Percentiles rank a stretch among this genome's conserved stretches.
Conservation (phyloP, 176 grass and related monocot genomes). For the Hsuehochloa calcarea region DNA sequence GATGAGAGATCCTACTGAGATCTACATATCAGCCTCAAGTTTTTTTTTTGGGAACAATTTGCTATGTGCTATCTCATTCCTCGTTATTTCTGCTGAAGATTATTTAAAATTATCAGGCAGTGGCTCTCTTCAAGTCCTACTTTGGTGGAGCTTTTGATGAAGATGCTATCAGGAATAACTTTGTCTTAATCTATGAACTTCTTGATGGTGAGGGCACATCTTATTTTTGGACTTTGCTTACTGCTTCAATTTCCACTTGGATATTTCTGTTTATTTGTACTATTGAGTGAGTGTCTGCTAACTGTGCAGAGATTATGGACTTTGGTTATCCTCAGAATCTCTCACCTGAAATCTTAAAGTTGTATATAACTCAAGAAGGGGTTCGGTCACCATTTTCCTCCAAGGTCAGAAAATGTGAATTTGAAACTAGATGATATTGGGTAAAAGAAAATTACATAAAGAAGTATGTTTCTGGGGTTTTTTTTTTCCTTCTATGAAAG, state of each 20-base stretch:
- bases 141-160: conserved; percentile 96
- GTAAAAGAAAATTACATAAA: background rate
- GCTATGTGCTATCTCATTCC: conserved; percentile 3
- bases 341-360: conserved; percentile 96
- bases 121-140: conserved; percentile 95
- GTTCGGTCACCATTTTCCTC: conserved; percentile 96
- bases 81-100: background rate
- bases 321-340: conserved; percentile 99
- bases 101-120: conserved; percentile 69
- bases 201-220: conserved; percentile 81
- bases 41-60: background rate
- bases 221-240: conserved; percentile 13
- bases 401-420: conserved; percentile 60
- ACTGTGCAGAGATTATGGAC: conserved; percentile 97
- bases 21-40: background rate
- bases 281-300: conserved; percentile 1
- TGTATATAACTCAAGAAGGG: conserved; percentile 99
- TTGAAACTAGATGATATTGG: conserved; percentile 18
- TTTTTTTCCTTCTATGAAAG: conserved; percentile 13
- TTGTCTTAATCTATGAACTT: conserved; percentile 98
- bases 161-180: conserved; percentile 99
- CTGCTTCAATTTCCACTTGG: conserved; percentile 31
- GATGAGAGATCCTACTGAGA: background rate
- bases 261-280: conserved; percentile 23
- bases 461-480: background rate